Conservation (phyloP, 164 flowering plant genomes). For the Magnolia sinica region DNA sequence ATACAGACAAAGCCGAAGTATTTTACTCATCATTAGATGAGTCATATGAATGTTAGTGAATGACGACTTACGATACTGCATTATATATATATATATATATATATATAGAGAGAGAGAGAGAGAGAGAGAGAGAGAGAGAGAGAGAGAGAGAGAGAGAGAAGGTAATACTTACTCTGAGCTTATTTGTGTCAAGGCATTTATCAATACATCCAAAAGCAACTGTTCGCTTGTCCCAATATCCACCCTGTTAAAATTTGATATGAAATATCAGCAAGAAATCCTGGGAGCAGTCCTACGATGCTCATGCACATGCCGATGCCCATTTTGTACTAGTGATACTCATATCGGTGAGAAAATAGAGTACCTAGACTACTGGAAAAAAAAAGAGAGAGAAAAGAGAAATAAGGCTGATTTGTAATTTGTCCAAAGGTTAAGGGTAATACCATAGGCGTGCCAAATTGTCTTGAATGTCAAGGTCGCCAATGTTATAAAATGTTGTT, state of each 20-base stretch:
- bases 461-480: conserved; percentile 92
- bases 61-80: no score
- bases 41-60: no score
- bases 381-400: no score
- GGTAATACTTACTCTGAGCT: conserved; percentile 78
- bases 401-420: neutral
- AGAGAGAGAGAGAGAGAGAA: neutral
- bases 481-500: conserved; percentile 88
- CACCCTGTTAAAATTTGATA: conserved; percentile 44
- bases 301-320: no score
- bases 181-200: conserved; percentile 85
- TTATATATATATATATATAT: no score
- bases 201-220: conserved; percentile 64
- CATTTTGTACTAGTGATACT: neutral
- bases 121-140: neutral
- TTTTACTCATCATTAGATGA: neutral
- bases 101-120: no score
- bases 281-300: neutral
- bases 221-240: conserved; percentile 83
- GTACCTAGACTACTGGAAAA: neutral
- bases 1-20: no score
- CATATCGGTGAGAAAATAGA: no score
- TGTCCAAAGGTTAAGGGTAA: neutral
- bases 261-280: conserved; percentile 13
- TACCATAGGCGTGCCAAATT: conserved; percentile 91